Evolutionary conservation across 768 basidiomycete genomes (phyloP), one percentile per base, ranked within the genome.

Genomic region (Filobasidium floriforme): DNA sequence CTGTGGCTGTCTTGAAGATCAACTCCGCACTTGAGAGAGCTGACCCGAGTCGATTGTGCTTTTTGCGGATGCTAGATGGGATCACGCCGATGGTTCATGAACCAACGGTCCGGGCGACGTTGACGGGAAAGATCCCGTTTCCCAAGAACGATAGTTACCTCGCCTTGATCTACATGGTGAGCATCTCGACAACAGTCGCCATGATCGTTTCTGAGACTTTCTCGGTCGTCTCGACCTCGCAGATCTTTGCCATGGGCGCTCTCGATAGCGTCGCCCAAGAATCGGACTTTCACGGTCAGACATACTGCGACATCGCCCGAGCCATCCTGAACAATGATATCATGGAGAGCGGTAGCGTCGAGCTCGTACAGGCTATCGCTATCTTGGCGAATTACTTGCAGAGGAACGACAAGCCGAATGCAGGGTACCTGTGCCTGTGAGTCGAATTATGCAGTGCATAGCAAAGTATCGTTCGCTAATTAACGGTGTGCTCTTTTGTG

Each of bases 161-260:
- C 14, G 40, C 43, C n/a, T 32, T 62, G 43, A 18, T 62, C n/a
- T 62, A 62, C 41, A 62, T 62, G 61, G 61, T 51, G 44, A 49
- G 44, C 29, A 14, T 37, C 9, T 57, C 22, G 7, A 7, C 15
- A 6, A 26, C 22, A 37, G 3, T 37, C 9, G 32, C 32, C 32
- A 37, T 9, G 32, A 37, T 37, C 51, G 18, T 43, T 9, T 60
- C 66, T 24, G 41, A 62, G 12, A n/a, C 41, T 12, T 32, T 63
- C 24, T 24, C 19, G 14, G 24, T 49, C 64, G 65, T 28, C 22
- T 68, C 24, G 43, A 61, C 60, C 32, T 3, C 32, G 9, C 65
- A 68, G 70, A 70, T 70, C 24, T 70, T 70, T 41, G 70, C 70
- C 19, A 70, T 70, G 70, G 70, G 70, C 43, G 63, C 67, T 40